Evolutionary conservation across 148 eudicot genomes (phyloP).

Genomic region (Tetragonia tetragonoides): DNA sequence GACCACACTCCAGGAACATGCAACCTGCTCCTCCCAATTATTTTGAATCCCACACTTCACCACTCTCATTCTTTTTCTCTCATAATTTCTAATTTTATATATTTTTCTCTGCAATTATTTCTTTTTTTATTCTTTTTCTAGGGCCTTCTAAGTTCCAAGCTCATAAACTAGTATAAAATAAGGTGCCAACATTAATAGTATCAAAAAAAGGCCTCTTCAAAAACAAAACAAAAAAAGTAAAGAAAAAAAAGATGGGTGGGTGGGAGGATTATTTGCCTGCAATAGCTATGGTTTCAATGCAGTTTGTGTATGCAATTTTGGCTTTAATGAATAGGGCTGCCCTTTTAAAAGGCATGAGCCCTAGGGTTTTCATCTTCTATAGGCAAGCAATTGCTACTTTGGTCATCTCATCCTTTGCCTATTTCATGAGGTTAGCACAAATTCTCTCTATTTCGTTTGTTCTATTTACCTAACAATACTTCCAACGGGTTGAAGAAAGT

Average conservation of each 20-base stretch:
- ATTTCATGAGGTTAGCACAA: constrained; percentile 39
- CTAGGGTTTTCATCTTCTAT: constrained; percentile 66
- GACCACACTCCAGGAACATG: no score
- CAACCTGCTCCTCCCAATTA: no score
- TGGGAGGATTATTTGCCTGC: constrained; percentile 50
- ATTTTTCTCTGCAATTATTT: no score
- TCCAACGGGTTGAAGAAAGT: no score
- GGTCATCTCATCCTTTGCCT: constrained; percentile 61
- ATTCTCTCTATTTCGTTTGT: not conserved
- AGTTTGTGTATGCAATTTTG: constrained; percentile 45
- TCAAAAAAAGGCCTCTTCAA: not conserved
- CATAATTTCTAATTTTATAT: no score
- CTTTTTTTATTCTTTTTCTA: no score
- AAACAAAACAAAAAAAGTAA: not conserved
- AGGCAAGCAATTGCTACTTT: constrained; percentile 64
- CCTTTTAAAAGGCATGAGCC: constrained; percentile 63
- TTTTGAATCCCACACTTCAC: no score
- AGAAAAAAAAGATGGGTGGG: constrained; percentile 17
- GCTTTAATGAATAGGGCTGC: constrained; percentile 53
- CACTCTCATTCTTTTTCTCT: no score
- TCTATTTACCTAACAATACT: no score
- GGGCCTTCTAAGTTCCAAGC: no score
- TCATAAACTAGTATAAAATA: not conserved
- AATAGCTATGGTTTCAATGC: constrained; percentile 51
- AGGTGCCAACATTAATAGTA: not conserved